phyloP scores from a whole-genome alignment of 2,329 filamentous ascomycete species.

The Fusarium floridanum region DNA sequence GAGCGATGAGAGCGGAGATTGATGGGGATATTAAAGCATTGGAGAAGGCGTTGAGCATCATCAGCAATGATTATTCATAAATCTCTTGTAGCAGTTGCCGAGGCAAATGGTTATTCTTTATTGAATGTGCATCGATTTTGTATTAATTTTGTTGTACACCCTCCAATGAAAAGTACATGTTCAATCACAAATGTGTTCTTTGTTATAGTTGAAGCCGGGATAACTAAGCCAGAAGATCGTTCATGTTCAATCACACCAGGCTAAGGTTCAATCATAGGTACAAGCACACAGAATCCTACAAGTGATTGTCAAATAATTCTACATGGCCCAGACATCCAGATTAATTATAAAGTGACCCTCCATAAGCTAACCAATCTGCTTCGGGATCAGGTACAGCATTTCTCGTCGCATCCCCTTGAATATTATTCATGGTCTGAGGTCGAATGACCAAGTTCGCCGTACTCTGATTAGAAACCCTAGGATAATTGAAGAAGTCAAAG shows the following conservation, averaged over 20 bases:
- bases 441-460: constrained; percentile 19
- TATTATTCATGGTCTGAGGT: neutral
- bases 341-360: constrained; percentile 22
- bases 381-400: constrained; percentile 29
- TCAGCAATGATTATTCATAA: neutral
- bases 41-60: neutral
- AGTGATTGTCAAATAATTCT: neutral
- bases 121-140: neutral
- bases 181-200: too few species aligned
- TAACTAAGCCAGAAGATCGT: too few species aligned
- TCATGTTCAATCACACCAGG: neutral
- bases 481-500: constrained; percentile 61
- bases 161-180: neutral
- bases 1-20: neutral
- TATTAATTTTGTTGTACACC: neutral
- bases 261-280: neutral
- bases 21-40: neutral
- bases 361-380: constrained; percentile 36
- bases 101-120: neutral
- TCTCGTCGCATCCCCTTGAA: constrained; percentile 9
- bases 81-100: too few species aligned
- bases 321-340: neutral
- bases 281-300: neutral
- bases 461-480: constrained; percentile 47
- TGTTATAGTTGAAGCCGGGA: too few species aligned